Conservation (phyloP, 164 flowering plant species). For the Nymphaea colorata region DNA sequence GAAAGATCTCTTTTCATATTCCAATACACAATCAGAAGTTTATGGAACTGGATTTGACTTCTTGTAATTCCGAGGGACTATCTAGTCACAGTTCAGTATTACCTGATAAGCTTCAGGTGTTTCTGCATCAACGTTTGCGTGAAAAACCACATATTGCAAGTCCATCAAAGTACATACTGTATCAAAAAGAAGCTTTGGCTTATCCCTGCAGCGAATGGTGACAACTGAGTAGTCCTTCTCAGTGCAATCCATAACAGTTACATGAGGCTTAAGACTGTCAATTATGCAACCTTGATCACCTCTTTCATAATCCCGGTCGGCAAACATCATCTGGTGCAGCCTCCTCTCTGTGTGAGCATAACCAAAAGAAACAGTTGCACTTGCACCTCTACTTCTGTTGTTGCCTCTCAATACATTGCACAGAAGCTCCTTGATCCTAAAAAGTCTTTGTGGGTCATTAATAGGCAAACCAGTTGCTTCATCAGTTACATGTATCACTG, state of each 20-base stretch:
- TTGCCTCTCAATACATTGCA: conserved; percentile 61
- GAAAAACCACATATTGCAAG: conserved; percentile 64
- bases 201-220: conserved; percentile 36
- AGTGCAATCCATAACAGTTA: conserved; percentile 18
- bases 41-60: too few relatives aligned
- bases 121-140: conserved; percentile 36
- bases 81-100: not conserved
- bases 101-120: conserved; percentile 51
- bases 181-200: conserved; percentile 58
- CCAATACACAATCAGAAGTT: too few relatives aligned
- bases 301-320: conserved; percentile 62
- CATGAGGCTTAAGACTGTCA: not conserved
- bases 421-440: conserved; percentile 37
- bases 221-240: conserved; percentile 59
- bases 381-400: conserved; percentile 54
- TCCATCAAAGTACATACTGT: conserved; percentile 66
- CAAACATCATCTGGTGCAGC: conserved; percentile 83
- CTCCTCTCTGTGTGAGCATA: conserved; percentile 66
- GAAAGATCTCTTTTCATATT: too few relatives aligned
- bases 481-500: conserved; percentile 53
- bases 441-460: conserved; percentile 31
- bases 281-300: conserved; percentile 7
- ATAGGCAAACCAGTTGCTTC: conserved; percentile 10
- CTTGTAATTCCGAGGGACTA: too few relatives aligned
- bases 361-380: conserved; percentile 41